Base-by-base conservation (phyloP, 225 moss, liverwort and hornwort genomes). In the Sphagnum tenellum region DNA sequence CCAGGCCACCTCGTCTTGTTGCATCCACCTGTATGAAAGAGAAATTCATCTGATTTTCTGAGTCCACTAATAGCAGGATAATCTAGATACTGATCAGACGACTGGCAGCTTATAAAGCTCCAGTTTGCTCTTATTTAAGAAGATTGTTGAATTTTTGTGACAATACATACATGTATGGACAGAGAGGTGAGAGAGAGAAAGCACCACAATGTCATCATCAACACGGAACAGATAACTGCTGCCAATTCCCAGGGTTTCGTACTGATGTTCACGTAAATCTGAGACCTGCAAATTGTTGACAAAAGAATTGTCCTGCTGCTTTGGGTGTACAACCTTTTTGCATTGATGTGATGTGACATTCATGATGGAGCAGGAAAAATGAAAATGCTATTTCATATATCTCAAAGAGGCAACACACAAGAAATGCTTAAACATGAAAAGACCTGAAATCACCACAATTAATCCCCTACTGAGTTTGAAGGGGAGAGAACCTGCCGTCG, bases 181-280 rank as follows among this genome's bases (percentile, higher is more conserved):
- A 69, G 49, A 48, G 46, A 49, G 61, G 14, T 46, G 47, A 29
- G 55, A 64, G 52, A n/a, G 47, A n/a, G 49, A 13, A 61, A 61
- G 64, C 60, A 90, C 95, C 81, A 96, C 96, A 60, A 83, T 70
- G 2, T 89, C 90, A 70, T 96, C 88, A 74, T 92, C 92, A 62
- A 96, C 64, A 4, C 92, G 83, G 64, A 96, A 96, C 48, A 96
- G 86, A 70, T 96, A 96, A 72, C 77, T 96, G 61, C 88, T 89
- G 5, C 90, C 89, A 56, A 92, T 92, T 56, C 88, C 90, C 71
- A 81, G 66, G 5, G 79, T 81, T 68, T 96, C 85, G 3, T 96
- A 92, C 3, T 75, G 78, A 3, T 68, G 74, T 64, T 92, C 92
- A 54, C 92, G 81, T 52, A 92, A 49, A 74, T 96, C 59, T 12